These are phyloP conservation scores for Sordaria brevicollis DNA, from an alignment of 495 filamentous ascomycete species.

Conservation along the genomic window DNA sequence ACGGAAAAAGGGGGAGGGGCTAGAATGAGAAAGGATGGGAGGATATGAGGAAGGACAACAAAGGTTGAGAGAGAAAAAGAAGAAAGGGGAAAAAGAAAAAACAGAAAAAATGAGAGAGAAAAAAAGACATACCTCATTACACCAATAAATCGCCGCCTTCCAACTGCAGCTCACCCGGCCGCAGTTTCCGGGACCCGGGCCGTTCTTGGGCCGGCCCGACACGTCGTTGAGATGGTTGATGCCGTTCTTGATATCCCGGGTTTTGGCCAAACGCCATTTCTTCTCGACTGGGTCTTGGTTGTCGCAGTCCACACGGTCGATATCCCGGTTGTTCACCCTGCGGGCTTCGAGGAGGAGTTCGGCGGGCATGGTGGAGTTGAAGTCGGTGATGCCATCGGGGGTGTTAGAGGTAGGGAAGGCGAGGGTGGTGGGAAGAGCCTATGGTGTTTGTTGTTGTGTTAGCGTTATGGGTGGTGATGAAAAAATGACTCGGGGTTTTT, in stretches of 20 bases:
- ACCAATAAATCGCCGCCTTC: neutral
- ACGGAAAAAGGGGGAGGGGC: no score
- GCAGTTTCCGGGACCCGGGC: neutral
- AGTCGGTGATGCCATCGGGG: neutral
- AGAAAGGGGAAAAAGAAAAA: accelerated
- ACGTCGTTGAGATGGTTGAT: neutral
- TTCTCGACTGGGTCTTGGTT: no score
- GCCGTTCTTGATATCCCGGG: no score
- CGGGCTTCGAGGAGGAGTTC: neutral
- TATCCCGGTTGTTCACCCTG: neutral
- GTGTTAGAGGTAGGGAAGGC: neutral
- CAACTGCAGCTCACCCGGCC: neutral
- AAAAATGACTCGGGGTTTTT: neutral
- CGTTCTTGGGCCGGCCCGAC: neutral
- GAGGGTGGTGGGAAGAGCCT: neutral
- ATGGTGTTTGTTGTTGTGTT: neutral
- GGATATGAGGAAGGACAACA: no score
- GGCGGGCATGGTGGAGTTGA: neutral
- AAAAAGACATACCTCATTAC: neutral
- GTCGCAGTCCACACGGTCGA: neutral
- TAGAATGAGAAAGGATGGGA: no score
- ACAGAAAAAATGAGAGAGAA: neutral
- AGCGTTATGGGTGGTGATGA: neutral
- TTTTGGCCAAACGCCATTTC: no score
- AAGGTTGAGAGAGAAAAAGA: neutral